Evolutionary conservation across 495 filamentous ascomycete species (phyloP).

Genomic region (Rhypophila decipiens): DNA sequence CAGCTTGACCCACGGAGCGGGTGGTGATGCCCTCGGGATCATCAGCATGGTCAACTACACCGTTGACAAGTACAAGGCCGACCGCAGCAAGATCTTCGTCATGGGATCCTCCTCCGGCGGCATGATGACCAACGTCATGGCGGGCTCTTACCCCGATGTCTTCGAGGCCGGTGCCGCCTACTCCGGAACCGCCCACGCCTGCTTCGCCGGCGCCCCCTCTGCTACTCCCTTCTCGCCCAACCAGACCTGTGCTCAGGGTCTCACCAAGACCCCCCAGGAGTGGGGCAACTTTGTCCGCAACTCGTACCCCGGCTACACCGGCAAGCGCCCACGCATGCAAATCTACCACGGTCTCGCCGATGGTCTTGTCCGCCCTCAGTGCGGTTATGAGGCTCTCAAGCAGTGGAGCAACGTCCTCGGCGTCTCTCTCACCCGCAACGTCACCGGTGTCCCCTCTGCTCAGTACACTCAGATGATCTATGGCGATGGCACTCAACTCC

Average conservation of each 20-base stretch:
- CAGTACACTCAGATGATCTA: constrained; percentile 39
- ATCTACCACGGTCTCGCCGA: constrained; percentile 51
- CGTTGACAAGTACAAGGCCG: constrained; percentile 39
- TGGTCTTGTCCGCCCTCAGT: constrained; percentile 39
- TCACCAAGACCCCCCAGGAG: constrained; percentile 38
- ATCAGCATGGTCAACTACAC: constrained; percentile 52
- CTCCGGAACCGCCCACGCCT: constrained; percentile 47
- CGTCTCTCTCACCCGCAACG: constrained; percentile 21
- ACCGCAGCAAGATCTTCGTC: constrained; percentile 42
- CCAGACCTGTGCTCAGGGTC: constrained; percentile 47
- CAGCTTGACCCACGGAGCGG: constrained; percentile 46
- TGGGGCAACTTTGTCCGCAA: constrained; percentile 44
- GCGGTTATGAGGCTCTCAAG: constrained; percentile 48
- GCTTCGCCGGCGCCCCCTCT: constrained; percentile 32
- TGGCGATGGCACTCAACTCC: constrained; percentile 37
- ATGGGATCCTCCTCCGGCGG: constrained; percentile 49
- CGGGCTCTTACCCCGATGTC: constrained; percentile 51
- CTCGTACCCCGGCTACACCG: constrained; percentile 49
- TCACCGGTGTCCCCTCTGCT: constrained; percentile 29
- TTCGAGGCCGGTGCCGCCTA: constrained; percentile 51
- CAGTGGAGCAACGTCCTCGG: constrained; percentile 53
- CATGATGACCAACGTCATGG: constrained; percentile 57
- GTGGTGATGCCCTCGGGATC: constrained; percentile 48
- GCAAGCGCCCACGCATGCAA: constrained; percentile 47
- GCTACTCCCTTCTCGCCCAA: constrained; percentile 37